phyloP scores from a whole-genome alignment of 495 filamentous ascomycete species.

The Penicillium subrubescens region DNA sequence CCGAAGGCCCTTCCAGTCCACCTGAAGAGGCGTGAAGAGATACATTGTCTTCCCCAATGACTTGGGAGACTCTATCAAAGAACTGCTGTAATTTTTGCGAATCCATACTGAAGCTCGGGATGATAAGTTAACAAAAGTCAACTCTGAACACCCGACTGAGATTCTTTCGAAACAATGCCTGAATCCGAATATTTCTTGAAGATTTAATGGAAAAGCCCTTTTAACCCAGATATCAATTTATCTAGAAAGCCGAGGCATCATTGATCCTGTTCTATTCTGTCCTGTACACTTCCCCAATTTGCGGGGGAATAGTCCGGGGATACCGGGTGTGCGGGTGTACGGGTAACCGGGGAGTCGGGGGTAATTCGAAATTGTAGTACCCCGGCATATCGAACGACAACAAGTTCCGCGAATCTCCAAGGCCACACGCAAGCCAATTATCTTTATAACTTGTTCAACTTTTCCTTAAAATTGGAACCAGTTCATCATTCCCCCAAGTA shows the following conservation, averaged over 20 bases:
- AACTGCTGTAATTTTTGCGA: not conserved
- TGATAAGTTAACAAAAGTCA: not conserved
- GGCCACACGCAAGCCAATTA: not conserved
- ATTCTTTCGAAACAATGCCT: not conserved
- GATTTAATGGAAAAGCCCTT: not conserved
- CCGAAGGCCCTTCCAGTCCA: not conserved
- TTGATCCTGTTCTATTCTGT: not conserved
- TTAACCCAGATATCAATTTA: not conserved
- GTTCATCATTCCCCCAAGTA: not conserved
- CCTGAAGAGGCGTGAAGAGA: not conserved
- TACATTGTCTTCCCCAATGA: not conserved
- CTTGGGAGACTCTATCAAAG: not conserved
- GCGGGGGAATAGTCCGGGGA: not conserved
- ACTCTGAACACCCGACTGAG: not conserved
- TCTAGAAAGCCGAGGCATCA: not conserved
- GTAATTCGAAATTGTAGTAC: not conserved
- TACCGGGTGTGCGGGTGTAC: not conserved
- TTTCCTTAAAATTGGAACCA: not conserved
- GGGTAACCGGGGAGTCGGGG: not conserved
- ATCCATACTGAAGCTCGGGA: not conserved
- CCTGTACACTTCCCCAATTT: not conserved
- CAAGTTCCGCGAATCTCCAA: not conserved
- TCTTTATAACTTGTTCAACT: not conserved
- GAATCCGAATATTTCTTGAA: not conserved
- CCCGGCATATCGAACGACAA: too few species aligned